Evolutionary conservation across 1,284 basidiomycete genomes (phyloP).

Genomic region (Ustanciosporium gigantosporum): DNA sequence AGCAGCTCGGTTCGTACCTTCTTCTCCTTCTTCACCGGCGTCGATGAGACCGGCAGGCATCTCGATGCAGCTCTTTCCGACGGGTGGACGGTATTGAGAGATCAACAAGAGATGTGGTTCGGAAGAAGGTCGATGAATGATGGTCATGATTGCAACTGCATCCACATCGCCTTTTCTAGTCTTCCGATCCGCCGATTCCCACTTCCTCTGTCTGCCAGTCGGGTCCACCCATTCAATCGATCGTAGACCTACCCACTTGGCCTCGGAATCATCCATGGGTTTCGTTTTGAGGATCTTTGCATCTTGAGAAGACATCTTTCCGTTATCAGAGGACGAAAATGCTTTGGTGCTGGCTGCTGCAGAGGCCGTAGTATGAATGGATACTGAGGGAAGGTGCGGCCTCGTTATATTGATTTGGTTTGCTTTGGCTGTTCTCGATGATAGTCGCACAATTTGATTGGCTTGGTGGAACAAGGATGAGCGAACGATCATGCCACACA

Average conservation of each 20-base stretch:
- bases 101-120: constrained; percentile 53
- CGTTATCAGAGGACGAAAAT: too few relatives aligned
- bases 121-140: constrained; percentile 47
- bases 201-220: constrained; percentile 50
- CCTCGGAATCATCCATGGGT: constrained; percentile 40
- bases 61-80: constrained; percentile 53
- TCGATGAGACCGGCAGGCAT: constrained; percentile 60
- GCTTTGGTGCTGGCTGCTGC: too few relatives aligned
- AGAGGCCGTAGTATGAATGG: too few relatives aligned
- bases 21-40: constrained; percentile 50
- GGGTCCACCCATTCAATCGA: constrained; percentile 58
- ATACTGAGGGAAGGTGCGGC: too few relatives aligned
- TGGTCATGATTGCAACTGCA: constrained; percentile 56
- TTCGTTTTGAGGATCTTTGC: constrained; percentile 29
- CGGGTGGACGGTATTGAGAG: constrained; percentile 52
- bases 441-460: too few relatives aligned
- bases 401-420: too few relatives aligned
- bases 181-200: constrained; percentile 57
- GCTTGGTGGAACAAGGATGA: too few relatives aligned
- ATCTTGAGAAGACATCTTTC: constrained; percentile 34
- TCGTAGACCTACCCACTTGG: constrained; percentile 57
- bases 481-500: too few relatives aligned
- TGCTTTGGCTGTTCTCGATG: too few relatives aligned
- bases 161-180: constrained; percentile 58
- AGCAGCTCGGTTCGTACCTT: constrained; percentile 51